Evolutionary conservation across 441 rosid genomes (phyloP).

Genomic region (Corymbia citriodora): DNA sequence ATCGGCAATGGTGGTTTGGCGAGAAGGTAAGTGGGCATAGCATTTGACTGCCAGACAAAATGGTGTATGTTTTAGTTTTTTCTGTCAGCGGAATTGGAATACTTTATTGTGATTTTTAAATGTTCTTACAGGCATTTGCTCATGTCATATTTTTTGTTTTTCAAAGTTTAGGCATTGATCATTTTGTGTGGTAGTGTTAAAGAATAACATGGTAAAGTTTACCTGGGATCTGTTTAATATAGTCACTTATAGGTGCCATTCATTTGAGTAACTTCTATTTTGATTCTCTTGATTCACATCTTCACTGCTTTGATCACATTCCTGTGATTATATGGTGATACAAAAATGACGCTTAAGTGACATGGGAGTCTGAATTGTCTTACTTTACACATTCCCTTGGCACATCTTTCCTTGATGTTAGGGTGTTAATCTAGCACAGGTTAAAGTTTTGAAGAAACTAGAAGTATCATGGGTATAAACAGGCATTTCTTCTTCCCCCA

Average conservation of each 20-base stretch:
- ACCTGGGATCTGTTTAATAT: background rate
- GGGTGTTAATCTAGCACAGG: background rate
- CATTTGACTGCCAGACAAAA: background rate
- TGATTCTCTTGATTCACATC: background rate
- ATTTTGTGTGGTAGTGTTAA: background rate
- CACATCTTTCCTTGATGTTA: background rate
- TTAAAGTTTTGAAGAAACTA: background rate
- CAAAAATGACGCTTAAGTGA: background rate
- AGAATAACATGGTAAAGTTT: background rate
- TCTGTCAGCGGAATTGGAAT: background rate
- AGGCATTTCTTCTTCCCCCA: background rate
- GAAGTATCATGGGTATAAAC: background rate
- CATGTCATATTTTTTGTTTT: background rate
- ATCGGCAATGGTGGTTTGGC: conserved; percentile 76
- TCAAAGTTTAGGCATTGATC: background rate
- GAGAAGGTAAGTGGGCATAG: conserved; percentile 62
- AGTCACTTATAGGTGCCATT: background rate
- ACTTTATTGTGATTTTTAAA: background rate
- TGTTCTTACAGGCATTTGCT: background rate
- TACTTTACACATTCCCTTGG: background rate
- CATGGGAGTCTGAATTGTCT: background rate
- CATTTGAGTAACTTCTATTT: background rate
- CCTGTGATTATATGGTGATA: background rate
- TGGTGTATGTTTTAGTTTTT: background rate
- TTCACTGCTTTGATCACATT: background rate